These are phyloP conservation scores for Naegleria lovaniensis DNA, from an alignment of 208 protist species.

Conservation along the genomic window DNA sequence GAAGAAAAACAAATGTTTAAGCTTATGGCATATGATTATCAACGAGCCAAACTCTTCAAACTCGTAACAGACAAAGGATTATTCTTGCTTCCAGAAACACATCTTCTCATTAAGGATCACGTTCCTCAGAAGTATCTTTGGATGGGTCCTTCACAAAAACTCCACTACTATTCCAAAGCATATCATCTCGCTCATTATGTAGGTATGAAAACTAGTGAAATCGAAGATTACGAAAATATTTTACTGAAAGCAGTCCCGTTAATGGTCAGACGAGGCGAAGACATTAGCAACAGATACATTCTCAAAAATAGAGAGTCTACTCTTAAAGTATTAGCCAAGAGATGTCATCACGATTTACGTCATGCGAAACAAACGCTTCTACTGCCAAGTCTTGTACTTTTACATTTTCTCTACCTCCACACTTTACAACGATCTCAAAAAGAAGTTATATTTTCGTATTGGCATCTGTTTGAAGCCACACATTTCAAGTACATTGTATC, in stretches of 20 bases:
- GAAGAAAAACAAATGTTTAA: not conserved
- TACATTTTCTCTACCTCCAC: not conserved
- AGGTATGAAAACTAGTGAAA: not conserved
- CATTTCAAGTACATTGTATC: not conserved
- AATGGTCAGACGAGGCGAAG: not conserved
- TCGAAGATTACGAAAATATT: not conserved
- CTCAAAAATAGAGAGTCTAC: not conserved
- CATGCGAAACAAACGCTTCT: not conserved
- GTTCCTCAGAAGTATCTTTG: not conserved
- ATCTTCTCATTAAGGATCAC: not conserved
- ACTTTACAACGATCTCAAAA: not conserved
- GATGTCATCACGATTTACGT: not conserved
- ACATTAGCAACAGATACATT: not conserved
- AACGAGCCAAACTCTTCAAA: not conserved
- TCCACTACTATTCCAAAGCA: not conserved
- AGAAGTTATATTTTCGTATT: not conserved
- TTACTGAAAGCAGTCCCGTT: not conserved
- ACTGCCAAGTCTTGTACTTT: not conserved
- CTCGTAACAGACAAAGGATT: not conserved
- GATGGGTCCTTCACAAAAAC: not conserved
- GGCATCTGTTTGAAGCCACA: not conserved
- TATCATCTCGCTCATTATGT: not conserved
- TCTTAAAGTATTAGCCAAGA: not conserved
- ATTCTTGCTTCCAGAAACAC: not conserved
- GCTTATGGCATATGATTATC: not conserved